Evolutionary conservation across 352 stramenopile species (phyloP).

Genomic region (Globisporangium radiosum): DNA sequence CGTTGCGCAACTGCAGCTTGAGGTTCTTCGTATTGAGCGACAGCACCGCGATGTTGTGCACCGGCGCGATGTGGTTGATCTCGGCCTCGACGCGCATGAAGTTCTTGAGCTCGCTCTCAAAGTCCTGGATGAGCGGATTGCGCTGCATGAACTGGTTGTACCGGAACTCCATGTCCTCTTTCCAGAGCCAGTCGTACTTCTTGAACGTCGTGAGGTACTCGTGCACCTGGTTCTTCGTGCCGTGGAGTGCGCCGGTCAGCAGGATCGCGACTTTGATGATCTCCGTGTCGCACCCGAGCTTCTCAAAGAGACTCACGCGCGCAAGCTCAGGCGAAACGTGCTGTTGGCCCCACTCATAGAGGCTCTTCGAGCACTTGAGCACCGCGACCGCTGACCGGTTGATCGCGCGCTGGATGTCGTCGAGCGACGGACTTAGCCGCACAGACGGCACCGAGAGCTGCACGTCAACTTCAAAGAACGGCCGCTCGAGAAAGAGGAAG

Average conservation of each 20-base stretch:
- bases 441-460: slow-evolving; percentile 80
- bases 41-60: slow-evolving; percentile 83
- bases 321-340: slow-evolving; percentile 39
- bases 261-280: slow-evolving; percentile 87
- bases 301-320: slow-evolving; percentile 70
- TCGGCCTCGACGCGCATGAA: slow-evolving; percentile 80
- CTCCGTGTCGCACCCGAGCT: slow-evolving; percentile 79
- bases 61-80: slow-evolving; percentile 67
- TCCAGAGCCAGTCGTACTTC: slow-evolving; percentile 89
- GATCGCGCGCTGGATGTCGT: slow-evolving; percentile 83
- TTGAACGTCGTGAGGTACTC: slow-evolving; percentile 81
- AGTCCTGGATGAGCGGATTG: slow-evolving; percentile 78
- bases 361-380: slow-evolving; percentile 71
- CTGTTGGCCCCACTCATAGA: slow-evolving; percentile 79
- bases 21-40: slow-evolving; percentile 85
- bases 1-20: slow-evolving; percentile 81
- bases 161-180: slow-evolving; percentile 83
- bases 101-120: slow-evolving; percentile 70
- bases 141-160: slow-evolving; percentile 84
- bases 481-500: slow-evolving; percentile 76
- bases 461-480: slow-evolving; percentile 86
- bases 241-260: slow-evolving; percentile 74
- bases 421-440: slow-evolving; percentile 66
- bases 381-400: slow-evolving; percentile 76
- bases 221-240: slow-evolving; percentile 81